Percentiles rank a stretch among this genome's conserved stretches.
These are phyloP conservation scores for Brachypodium distachyon DNA, from an alignment of 202 grass and related monocot genomes.

Conservation along the genomic window DNA sequence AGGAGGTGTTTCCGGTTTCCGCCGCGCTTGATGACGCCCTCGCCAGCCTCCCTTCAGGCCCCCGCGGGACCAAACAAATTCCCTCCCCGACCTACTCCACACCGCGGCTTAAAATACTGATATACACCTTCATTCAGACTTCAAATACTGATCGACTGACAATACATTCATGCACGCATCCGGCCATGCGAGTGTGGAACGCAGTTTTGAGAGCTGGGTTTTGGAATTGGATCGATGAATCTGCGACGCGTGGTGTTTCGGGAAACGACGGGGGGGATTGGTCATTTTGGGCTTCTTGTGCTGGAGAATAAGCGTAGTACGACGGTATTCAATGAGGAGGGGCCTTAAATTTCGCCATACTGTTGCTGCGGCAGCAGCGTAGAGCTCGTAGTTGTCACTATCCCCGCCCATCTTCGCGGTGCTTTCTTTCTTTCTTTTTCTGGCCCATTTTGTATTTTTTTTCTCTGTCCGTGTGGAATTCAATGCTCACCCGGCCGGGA, in stretches of 20 bases:
- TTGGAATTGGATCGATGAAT: neutral
- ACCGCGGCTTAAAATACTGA: slow-evolving; percentile 18
- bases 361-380: slow-evolving; percentile 37
- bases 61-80: slow-evolving; percentile 19
- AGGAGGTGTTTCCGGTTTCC: neutral
- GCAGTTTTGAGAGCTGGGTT: too few relatives aligned
- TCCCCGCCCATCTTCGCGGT: neutral
- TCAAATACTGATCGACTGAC: too few relatives aligned
- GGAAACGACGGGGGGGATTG: neutral
- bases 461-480: neutral
- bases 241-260: neutral
- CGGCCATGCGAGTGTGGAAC: neutral
- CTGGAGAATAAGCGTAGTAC: slow-evolving; percentile 50
- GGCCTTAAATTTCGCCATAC: slow-evolving; percentile 22
- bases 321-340: slow-evolving; percentile 33
- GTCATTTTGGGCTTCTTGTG: neutral
- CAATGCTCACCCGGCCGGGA: too few relatives aligned
- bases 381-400: slow-evolving; percentile 34
- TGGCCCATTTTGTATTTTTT: neutral
- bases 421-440: too few relatives aligned
- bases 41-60: neutral
- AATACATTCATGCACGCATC: neutral
- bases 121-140: too few relatives aligned
- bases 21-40: neutral
- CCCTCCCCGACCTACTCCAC: slow-evolving; percentile 13